phyloP scores from a whole-genome alignment of 352 stramenopile genomes.

The Phytophthora meadii region DNA sequence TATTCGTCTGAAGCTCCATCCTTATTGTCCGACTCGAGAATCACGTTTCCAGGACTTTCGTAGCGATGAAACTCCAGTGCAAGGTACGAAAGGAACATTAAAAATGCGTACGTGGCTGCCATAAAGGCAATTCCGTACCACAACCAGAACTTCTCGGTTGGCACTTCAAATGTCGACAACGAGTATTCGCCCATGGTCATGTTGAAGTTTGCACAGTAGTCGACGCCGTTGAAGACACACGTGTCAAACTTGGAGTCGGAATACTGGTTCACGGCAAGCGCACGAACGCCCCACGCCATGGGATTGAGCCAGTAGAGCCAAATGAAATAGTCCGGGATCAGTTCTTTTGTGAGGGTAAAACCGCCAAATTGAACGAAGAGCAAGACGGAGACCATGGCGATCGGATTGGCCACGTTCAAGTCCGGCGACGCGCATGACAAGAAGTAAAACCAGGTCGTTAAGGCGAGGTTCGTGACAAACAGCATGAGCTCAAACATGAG shows the following conservation, averaged over 20 bases:
- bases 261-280: conserved; percentile 22
- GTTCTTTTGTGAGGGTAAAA: conserved; percentile 15
- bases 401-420: conserved; percentile 20
- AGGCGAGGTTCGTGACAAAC: conserved; percentile 48
- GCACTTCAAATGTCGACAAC: conserved; percentile 8
- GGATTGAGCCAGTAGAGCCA: conserved; percentile 23
- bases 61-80: conserved; percentile 6
- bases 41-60: conserved; percentile 14
- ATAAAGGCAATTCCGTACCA: conserved; percentile 16
- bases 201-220: conserved; percentile 9
- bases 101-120: conserved; percentile 9
- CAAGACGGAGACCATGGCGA: conserved; percentile 13
- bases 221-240: conserved; percentile 2
- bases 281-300: conserved; percentile 7
- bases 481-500: conserved; percentile 49
- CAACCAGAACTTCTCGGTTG: conserved; percentile 21
- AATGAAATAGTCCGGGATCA: conserved; percentile 20
- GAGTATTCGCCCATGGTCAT: conserved; percentile 8
- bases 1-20: not conserved
- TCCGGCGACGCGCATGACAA: conserved; percentile 23
- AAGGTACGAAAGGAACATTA: conserved; percentile 19
- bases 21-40: conserved; percentile 3
- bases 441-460: conserved; percentile 39
- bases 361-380: conserved; percentile 18
- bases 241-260: conserved; percentile 7